Evolutionary conservation across 768 basidiomycete species (phyloP).

Genomic region (Podaxis sp.): DNA sequence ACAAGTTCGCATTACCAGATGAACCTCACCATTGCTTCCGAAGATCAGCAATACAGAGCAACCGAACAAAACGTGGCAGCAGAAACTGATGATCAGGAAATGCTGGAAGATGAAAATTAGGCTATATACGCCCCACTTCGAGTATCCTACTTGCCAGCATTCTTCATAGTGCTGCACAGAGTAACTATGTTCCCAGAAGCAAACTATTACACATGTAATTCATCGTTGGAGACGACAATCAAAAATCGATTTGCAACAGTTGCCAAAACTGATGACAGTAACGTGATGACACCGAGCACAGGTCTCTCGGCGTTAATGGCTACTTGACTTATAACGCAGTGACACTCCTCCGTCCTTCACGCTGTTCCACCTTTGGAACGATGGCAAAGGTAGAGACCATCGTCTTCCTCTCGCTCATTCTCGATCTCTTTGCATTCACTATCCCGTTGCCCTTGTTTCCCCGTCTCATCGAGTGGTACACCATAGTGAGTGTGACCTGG

Average conservation of each 20-base stretch:
- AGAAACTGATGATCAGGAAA: constrained; percentile 20
- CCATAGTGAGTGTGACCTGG: constrained; percentile 43
- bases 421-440: constrained; percentile 90
- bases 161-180: background rate
- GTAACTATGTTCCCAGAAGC: background rate
- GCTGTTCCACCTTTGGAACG: background rate
- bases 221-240: background rate
- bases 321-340: background rate
- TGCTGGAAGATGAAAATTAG: background rate
- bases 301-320: background rate
- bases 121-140: background rate
- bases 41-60: constrained; percentile 79
- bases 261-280: background rate
- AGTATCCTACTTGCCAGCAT: background rate
- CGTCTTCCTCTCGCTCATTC: constrained; percentile 85
- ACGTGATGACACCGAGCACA: background rate
- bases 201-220: background rate
- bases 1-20: constrained; percentile 91
- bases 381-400: constrained; percentile 74
- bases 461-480: constrained; percentile 95
- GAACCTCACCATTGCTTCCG: constrained; percentile 68
- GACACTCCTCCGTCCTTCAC: background rate
- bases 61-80: constrained; percentile 29
- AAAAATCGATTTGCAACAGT: background rate
- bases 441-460: constrained; percentile 96